Evolutionary conservation across 2,329 filamentous ascomycete species (phyloP).

Genomic region (Chalara sp.): DNA sequence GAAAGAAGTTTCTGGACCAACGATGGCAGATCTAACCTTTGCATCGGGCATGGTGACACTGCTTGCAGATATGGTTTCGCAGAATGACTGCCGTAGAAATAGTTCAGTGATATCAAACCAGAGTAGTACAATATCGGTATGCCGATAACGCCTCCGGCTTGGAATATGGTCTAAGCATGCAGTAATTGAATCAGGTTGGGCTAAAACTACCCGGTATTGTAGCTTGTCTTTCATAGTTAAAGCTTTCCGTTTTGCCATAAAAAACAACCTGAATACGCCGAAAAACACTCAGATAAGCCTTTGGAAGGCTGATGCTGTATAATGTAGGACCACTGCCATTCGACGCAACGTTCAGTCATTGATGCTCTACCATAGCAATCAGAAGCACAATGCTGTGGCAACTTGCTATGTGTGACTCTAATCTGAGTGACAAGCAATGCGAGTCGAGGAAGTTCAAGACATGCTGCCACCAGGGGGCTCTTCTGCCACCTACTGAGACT

Average conservation of each 20-base stretch:
- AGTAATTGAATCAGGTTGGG: neutral
- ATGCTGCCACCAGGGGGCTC: neutral
- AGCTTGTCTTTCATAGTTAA: neutral
- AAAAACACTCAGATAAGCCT: neutral
- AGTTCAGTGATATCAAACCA: neutral
- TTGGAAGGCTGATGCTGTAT: neutral
- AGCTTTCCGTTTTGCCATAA: neutral
- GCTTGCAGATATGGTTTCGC: neutral
- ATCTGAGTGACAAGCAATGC: neutral
- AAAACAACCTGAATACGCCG: neutral
- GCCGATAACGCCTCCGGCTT: neutral
- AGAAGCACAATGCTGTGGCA: no score
- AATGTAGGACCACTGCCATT: neutral
- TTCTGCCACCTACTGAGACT: no score
- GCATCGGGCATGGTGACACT: neutral
- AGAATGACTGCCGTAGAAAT: neutral
- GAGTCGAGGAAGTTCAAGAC: neutral
- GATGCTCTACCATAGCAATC: neutral
- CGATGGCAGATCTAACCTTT: neutral
- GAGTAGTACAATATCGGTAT: neutral
- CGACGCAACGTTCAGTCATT: neutral
- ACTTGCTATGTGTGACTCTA: neutral
- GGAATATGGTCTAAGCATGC: neutral
- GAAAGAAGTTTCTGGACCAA: neutral
- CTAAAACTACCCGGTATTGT: neutral